Evolutionary conservation across 1,284 basidiomycete species (phyloP).

Genomic region (Fomes fomentarius): DNA sequence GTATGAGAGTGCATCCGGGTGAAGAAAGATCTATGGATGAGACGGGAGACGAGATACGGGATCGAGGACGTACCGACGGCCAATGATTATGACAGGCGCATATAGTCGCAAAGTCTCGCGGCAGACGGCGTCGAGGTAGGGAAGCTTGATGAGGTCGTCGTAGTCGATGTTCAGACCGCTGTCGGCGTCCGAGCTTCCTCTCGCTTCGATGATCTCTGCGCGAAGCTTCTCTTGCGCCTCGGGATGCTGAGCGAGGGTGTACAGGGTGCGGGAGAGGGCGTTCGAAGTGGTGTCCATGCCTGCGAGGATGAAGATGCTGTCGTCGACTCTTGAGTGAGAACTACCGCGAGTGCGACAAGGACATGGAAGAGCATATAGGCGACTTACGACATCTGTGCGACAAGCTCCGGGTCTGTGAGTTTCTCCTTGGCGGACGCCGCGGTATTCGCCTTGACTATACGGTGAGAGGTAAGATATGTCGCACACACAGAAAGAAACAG

Average conservation of each 20-base stretch:
- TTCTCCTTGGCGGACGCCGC: conserved; percentile 22
- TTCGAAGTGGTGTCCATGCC: conserved; percentile 25
- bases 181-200: not conserved
- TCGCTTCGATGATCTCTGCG: conserved; percentile 13
- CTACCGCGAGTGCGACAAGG: conserved; percentile 25
- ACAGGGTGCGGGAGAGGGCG: conserved; percentile 19
- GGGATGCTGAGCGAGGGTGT: conserved; percentile 17
- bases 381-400: not conserved
- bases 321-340: no score
- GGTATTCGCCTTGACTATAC: conserved; percentile 27
- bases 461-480: no score
- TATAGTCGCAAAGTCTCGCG: not conserved
- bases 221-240: conserved; percentile 20
- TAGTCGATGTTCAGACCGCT: conserved; percentile 9
- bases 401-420: conserved; percentile 28
- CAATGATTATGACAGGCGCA: not conserved
- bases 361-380: not conserved
- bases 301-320: conserved; percentile 17
- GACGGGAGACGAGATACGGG: not conserved
- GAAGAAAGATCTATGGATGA: no score
- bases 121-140: conserved; percentile 13
- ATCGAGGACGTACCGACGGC: not conserved
- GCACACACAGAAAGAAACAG: no score
- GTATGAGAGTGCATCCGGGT: not conserved
- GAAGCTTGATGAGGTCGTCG: conserved; percentile 16